Evolutionary conservation across 2,329 filamentous ascomycete species (phyloP), one percentile per base, ranked within the genome.

Genomic region (Cordyceps farinosa): DNA sequence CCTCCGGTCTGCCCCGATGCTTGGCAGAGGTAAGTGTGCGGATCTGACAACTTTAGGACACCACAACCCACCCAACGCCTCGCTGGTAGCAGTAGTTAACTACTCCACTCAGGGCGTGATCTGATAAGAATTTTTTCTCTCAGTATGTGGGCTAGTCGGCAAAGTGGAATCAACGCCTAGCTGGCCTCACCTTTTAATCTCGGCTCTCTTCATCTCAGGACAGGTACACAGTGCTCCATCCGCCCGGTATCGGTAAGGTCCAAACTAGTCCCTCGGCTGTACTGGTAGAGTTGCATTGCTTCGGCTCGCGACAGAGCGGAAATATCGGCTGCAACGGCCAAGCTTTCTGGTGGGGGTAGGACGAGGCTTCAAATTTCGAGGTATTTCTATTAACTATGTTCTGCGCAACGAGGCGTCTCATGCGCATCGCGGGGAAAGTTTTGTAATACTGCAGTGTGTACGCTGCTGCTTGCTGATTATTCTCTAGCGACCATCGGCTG

Each of bases 1-100:
- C 38, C 27, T 15, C 15, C 34, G 47, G 32, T 36, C n/a, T 38
- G 36, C 34, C 44, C 57, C 58, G 48, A 61, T 36, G 48, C 38
- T 51, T 48, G 36, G 58, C 58, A 38, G 58, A 61, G 50, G 58
- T 53, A 34, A 2, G 2, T 2, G 13, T 64, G 68, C 72, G 72
- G 74, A 76, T 75, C 74, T 69, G 73, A 76, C 75, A 76, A 74
- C 72, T 74, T 71, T 73, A 73, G 64, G 61, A 44, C 60, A 57
- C 17, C 27, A 15, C 53, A 38, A 22, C 32, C 22, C 22, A 22
- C 22, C 22, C 22, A 22, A 22, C 22, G 22, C 22, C 22, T 22
- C 22, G 22, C 22, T 22, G 22, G 22, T 22, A 22, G 27, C 11
- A 13, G 38, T 44, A 30, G 15, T 1, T 42, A 7, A 7, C 10